These are phyloP conservation scores for Polychaeton citri DNA, from an alignment of 2,329 filamentous ascomycete genomes.

Conservation along the genomic window DNA sequence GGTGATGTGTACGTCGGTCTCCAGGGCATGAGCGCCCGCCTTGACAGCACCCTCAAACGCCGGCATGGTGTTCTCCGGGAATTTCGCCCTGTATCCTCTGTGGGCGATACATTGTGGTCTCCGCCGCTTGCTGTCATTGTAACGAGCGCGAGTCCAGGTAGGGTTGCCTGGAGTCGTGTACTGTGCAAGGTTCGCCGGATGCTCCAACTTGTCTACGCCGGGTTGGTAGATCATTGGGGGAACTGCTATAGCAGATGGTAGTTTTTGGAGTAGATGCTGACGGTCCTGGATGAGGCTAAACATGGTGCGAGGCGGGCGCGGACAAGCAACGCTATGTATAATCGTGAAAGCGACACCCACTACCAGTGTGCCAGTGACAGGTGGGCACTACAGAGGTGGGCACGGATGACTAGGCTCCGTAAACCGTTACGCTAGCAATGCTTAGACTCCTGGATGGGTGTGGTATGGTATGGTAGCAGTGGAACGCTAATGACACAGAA, in stretches of 20 bases:
- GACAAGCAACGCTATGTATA: too few relatives aligned
- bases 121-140: conserved; percentile 13
- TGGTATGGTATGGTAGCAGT: too few relatives aligned
- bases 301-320: too few relatives aligned
- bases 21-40: conserved; percentile 65
- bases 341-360: too few relatives aligned
- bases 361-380: too few relatives aligned
- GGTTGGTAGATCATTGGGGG: conserved; percentile 18
- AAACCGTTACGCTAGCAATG: too few relatives aligned
- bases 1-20: conserved; percentile 78
- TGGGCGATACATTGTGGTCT: conserved; percentile 65
- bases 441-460: too few relatives aligned
- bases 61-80: conserved; percentile 75
- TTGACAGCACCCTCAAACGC: conserved; percentile 63
- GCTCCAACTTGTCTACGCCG: conserved; percentile 15
- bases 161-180: conserved; percentile 10
- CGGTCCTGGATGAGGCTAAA: too few relatives aligned
- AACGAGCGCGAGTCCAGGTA: conserved; percentile 9
- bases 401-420: too few relatives aligned
- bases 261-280: background rate
- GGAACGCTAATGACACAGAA: too few relatives aligned
- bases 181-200: conserved; percentile 7
- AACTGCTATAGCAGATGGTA: conserved; percentile 2
- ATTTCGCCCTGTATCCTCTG: conserved; percentile 62
- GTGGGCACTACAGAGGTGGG: too few relatives aligned